Conservation (phyloP, 805 yeast species). For the Teunomyces pallodes region DNA sequence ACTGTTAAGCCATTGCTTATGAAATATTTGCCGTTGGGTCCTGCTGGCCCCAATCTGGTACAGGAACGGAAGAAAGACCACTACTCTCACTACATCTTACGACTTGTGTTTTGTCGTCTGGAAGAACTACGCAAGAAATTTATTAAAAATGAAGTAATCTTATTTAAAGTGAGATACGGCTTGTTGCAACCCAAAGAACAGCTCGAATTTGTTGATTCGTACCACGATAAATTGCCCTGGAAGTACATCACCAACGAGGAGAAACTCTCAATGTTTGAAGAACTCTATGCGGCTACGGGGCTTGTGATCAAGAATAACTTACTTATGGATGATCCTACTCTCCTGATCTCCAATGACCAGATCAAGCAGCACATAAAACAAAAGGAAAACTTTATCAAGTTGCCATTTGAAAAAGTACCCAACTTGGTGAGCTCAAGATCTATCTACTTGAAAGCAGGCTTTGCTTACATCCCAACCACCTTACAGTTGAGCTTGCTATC, state of each 20-base stretch:
- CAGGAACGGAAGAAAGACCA: slow-evolving; percentile 83
- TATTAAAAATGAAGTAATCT: slow-evolving; percentile 66
- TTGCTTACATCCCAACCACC: slow-evolving; percentile 80
- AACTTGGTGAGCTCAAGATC: slow-evolving; percentile 73
- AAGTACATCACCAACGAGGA: slow-evolving; percentile 64
- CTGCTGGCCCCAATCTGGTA: slow-evolving; percentile 31
- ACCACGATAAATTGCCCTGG: slow-evolving; percentile 64
- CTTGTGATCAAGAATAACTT: slow-evolving; percentile 38
- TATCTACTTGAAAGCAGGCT: slow-evolving; percentile 65
- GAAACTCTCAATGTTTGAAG: slow-evolving; percentile 44
- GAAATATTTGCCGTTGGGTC: slow-evolving; percentile 61
- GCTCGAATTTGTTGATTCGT: slow-evolving; percentile 58
- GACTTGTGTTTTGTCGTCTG: slow-evolving; percentile 85
- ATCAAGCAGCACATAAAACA: slow-evolving; percentile 46
- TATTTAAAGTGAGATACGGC: slow-evolving; percentile 73
- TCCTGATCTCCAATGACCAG: slow-evolving; percentile 46
- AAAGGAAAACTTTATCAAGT: slow-evolving; percentile 69
- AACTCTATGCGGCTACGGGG: slow-evolving; percentile 56
- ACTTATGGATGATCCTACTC: slow-evolving; percentile 15
- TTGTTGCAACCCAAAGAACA: slow-evolving; percentile 65
- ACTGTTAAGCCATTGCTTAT: slow-evolving; percentile 64
- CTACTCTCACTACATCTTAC: slow-evolving; percentile 82
- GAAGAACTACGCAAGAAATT: slow-evolving; percentile 82
- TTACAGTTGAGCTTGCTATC: slow-evolving; percentile 71
- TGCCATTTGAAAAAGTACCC: slow-evolving; percentile 83